These are phyloP conservation scores for Capsella rubella DNA, from an alignment of 441 rosid species.

Conservation along the genomic window DNA sequence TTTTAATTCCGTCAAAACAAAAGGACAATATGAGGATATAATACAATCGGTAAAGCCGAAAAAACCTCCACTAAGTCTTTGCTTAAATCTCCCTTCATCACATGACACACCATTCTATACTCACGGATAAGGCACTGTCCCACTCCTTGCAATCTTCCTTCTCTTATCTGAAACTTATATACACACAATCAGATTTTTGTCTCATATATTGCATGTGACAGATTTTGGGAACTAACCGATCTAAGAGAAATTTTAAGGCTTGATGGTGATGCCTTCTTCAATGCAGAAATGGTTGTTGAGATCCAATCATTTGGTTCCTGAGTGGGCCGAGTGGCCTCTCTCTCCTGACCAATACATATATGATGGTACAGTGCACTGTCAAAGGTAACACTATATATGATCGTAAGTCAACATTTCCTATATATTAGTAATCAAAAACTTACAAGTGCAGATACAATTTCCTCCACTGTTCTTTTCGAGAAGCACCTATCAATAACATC, in stretches of 20 bases:
- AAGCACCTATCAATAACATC: conserved; percentile 82
- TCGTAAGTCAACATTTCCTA: conserved; percentile 6
- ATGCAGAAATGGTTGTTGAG: conserved; percentile 52
- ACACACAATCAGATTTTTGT: conserved; percentile 26
- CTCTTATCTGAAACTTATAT: conserved; percentile 69
- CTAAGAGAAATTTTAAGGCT: conserved; percentile 92
- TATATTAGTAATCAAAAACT: conserved; percentile 40
- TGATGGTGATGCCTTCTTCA: conserved; percentile 89
- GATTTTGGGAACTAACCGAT: conserved; percentile 60
- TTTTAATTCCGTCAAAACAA: background rate
- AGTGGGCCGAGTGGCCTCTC: conserved; percentile 49
- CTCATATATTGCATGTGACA: conserved; percentile 3
- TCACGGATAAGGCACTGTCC: conserved; percentile 84
- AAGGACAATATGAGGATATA: background rate
- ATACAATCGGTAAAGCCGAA: conserved; percentile 8
- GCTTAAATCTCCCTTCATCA: conserved; percentile 80
- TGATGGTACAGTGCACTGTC: conserved; percentile 20
- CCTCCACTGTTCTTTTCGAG: conserved; percentile 79
- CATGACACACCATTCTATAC: conserved; percentile 85
- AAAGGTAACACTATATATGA: conserved; percentile 2
- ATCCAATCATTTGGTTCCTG: conserved; percentile 65
- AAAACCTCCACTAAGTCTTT: conserved; percentile 85
- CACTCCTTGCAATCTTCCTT: conserved; percentile 83
- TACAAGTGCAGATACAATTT: conserved; percentile 82
- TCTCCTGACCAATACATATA: conserved; percentile 58